phyloP scores from a whole-genome alignment of 306 rosid genomes.

The Cyclanthera cordifolia region DNA sequence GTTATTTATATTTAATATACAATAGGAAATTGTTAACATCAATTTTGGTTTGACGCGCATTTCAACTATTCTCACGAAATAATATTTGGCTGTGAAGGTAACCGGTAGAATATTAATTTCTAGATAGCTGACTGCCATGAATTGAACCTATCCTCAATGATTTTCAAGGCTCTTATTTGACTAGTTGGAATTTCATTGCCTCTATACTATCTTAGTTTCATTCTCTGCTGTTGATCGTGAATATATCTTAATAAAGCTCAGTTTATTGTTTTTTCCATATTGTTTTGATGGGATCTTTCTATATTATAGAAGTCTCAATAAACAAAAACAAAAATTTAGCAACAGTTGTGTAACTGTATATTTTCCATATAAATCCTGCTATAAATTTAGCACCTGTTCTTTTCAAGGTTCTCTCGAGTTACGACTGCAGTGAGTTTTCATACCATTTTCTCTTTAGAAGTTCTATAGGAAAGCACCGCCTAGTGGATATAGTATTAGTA shows the following conservation, averaged over 20 bases:
- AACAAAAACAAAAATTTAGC: background rate
- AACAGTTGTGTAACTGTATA: background rate
- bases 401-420: background rate
- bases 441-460: background rate
- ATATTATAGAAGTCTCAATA: background rate
- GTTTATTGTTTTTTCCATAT: background rate
- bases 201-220: background rate
- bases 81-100: no score
- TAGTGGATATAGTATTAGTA: background rate
- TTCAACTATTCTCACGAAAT: no score
- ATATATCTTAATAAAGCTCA: slow-evolving; percentile 1
- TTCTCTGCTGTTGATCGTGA: background rate
- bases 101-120: no score
- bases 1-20: background rate
- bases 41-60: background rate
- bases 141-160: no score
- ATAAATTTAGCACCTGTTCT: background rate
- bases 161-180: no score
- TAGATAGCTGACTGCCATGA: no score
- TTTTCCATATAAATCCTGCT: background rate
- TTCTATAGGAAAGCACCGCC: background rate
- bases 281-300: background rate
- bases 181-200: background rate
- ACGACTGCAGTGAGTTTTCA: background rate
- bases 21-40: background rate